Evolutionary conservation across 2,329 filamentous ascomycete species (phyloP), one percentile per base, ranked within the genome.

Genomic region (Cercospora zeae-maydis): DNA sequence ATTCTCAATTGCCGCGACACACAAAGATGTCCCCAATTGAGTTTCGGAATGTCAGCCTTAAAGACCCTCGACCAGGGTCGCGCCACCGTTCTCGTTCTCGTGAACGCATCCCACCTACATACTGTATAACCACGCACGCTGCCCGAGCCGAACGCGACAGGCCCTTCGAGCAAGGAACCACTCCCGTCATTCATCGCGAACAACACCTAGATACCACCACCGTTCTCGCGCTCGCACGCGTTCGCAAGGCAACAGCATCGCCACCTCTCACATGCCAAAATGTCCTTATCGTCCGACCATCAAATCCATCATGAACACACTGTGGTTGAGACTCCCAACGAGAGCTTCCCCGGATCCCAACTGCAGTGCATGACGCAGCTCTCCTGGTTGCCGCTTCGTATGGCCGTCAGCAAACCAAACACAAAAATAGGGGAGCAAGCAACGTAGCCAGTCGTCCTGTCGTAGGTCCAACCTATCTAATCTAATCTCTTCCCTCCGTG

Each of bases 321-420:
- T 47, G 54, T 53, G 49, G 31, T 33, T 58, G 27, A 11, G 16
- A 19, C 19, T 58, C 56, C 56, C 56, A 58, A 58, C 56, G 24
- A 49, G 14, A 58, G 56, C 56, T 58, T 49, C 56, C 56, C 30
- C 56, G 19, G 37, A 49, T 53, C 56, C 39, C 56, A 58, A 58
- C 56, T 34, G 37, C 56, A 49, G 56, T 19, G 34, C 14, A 53
- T 27, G 11, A 34, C 49, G 49, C 31, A 34, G 27, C 27, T 21
- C 47, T n/a, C 49, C 49, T 53, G 49, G 49, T 19, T 30, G 42
- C 49, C 49, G 49, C 49, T 33, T 53, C 49, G 49, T 33, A 52
- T 14, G 16, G 21, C 21, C 27, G 49, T 34, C 49, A 53, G 27
- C 27, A 31, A 19, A 24, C 5, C 21, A 27, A 13, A 13, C 9